Conservation (phyloP, 1,139 yeast species). For the Blastobotrys illinoisensis region DNA sequence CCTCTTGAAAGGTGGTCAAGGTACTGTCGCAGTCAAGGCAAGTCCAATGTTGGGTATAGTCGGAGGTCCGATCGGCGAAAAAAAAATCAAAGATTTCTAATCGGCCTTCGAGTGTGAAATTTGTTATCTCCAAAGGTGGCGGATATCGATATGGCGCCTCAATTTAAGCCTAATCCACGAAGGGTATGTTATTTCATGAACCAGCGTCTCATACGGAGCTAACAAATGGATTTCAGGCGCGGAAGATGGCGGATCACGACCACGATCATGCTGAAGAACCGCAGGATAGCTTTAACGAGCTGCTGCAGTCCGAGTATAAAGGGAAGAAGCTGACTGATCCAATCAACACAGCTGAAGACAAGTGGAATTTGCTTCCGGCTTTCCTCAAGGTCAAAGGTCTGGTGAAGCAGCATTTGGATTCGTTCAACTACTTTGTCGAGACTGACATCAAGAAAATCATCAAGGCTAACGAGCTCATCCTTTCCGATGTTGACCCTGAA, state of each 20-base stretch:
- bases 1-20: no score
- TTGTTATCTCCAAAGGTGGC: not conserved
- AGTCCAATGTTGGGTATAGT: not conserved
- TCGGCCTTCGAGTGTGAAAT: not conserved
- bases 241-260: not conserved
- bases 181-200: conserved; percentile 19
- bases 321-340: conserved; percentile 86
- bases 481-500: conserved; percentile 96
- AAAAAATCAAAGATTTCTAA: not conserved
- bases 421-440: conserved; percentile 93
- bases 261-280: conserved; percentile 2
- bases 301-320: conserved; percentile 72
- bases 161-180: conserved; percentile 14
- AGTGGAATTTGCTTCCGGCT: conserved; percentile 95
- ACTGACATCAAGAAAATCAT: conserved; percentile 88
- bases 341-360: conserved; percentile 79
- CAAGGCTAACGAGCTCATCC: conserved; percentile 78
- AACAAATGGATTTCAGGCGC: conserved; percentile 10
- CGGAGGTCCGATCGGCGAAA: not conserved
- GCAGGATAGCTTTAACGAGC: conserved; percentile 50
- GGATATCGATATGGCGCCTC: not conserved
- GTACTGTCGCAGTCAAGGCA: no score
- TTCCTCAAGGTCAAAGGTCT: conserved; percentile 91
- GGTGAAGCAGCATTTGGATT: conserved; percentile 94
- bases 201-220: not conserved